Evolutionary conservation across 2,329 filamentous ascomycete species (phyloP).

Genomic region (Myriosclerotinia scirpicola): DNA sequence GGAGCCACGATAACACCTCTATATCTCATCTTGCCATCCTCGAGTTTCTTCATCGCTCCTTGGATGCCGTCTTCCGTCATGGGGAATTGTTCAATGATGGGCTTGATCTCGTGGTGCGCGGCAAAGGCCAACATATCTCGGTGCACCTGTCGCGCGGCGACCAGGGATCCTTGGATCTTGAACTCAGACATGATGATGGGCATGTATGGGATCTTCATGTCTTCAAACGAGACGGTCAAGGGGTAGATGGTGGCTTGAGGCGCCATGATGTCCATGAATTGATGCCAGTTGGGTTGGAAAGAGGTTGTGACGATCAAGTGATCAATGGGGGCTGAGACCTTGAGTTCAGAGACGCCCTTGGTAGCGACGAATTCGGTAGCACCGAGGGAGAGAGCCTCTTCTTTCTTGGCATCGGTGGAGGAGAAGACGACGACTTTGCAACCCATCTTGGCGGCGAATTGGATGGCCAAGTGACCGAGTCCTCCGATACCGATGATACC

Average conservation of each 20-base stretch:
- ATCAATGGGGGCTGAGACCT: slow-evolving; percentile 39
- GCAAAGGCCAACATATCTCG: slow-evolving; percentile 60
- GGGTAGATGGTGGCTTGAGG: slow-evolving; percentile 62
- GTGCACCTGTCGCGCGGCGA: slow-evolving; percentile 48
- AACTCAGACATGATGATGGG: slow-evolving; percentile 35
- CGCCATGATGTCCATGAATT: slow-evolving; percentile 61
- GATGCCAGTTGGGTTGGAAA: slow-evolving; percentile 56
- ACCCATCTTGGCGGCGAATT: slow-evolving; percentile 63
- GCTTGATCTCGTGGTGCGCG: slow-evolving; percentile 57
- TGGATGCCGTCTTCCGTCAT: slow-evolving; percentile 55
- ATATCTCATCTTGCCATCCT: slow-evolving; percentile 55
- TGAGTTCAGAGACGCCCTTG: slow-evolving; percentile 39
- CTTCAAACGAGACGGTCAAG: slow-evolving; percentile 60
- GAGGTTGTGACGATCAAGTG: slow-evolving; percentile 39
- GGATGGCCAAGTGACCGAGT: slow-evolving; percentile 62
- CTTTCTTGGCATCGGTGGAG: slow-evolving; percentile 60
- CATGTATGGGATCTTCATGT: slow-evolving; percentile 39
- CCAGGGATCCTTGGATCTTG: slow-evolving; percentile 37
- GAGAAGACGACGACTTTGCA: slow-evolving; percentile 60
- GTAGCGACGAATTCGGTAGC: slow-evolving; percentile 61
- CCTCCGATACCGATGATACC: slow-evolving; percentile 58
- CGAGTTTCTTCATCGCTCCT: slow-evolving; percentile 55
- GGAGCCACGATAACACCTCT: slow-evolving; percentile 45
- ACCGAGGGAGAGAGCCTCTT: slow-evolving; percentile 59
- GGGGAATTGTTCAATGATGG: slow-evolving; percentile 56